phyloP scores from a whole-genome alignment of 345 rosid genomes.

The Pugionium dolabratum region DNA sequence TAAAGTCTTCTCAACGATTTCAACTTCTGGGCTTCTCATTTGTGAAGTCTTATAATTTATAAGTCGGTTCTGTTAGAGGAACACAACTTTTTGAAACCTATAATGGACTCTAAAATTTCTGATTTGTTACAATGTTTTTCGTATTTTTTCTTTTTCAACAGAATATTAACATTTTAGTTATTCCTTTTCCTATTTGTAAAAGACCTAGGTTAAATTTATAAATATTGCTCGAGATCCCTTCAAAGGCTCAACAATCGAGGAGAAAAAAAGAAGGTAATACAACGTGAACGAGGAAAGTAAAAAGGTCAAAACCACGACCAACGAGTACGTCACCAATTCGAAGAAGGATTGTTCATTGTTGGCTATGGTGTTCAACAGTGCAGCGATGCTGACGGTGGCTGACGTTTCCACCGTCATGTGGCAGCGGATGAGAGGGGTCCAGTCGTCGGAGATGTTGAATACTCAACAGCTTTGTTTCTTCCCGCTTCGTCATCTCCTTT shows the following conservation, averaged over 20 bases:
- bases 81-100: background rate
- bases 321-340: background rate
- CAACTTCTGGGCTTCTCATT: conserved; percentile 6
- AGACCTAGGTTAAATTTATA: background rate
- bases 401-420: conserved; percentile 52
- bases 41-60: background rate
- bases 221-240: background rate
- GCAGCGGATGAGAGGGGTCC: conserved; percentile 49
- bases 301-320: conserved; percentile 10
- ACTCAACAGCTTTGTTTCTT: conserved; percentile 61
- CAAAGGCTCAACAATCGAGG: conserved; percentile 3
- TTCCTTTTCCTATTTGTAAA: background rate
- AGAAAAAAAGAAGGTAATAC: background rate
- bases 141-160: background rate
- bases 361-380: conserved; percentile 61
- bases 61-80: background rate
- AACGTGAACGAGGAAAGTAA: conserved; percentile 9
- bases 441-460: conserved; percentile 46
- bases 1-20: background rate
- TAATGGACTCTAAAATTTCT: too few relatives aligned
- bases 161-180: background rate
- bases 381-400: conserved; percentile 46
- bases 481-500: conserved; percentile 62
- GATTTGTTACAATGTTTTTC: too few relatives aligned
- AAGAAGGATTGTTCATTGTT: conserved; percentile 6